Evolutionary conservation across 2,329 filamentous ascomycete species (phyloP).

Genomic region (Aureobasidium melanogenum): DNA sequence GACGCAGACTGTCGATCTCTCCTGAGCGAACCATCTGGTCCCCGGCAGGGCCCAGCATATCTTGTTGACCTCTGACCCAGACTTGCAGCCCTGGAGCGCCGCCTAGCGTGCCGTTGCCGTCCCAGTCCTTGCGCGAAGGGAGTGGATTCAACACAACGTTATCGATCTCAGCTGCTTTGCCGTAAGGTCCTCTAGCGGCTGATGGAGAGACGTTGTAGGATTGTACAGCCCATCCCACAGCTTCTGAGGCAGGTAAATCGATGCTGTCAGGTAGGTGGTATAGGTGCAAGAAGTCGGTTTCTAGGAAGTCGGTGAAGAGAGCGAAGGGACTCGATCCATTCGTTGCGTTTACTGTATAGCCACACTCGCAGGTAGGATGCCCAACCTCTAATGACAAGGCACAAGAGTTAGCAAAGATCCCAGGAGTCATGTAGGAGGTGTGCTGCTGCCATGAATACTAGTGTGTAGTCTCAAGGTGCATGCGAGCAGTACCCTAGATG

Average conservation of each 20-base stretch:
- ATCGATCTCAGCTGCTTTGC: slow-evolving; percentile 50
- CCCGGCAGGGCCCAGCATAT: slow-evolving; percentile 22
- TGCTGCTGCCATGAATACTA: background rate
- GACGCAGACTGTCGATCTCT: slow-evolving; percentile 53
- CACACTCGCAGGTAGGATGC: slow-evolving; percentile 53
- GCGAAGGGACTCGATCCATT: slow-evolving; percentile 27
- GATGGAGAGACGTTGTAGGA: slow-evolving; percentile 55
- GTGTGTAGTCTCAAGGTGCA: background rate
- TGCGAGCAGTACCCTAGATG: background rate
- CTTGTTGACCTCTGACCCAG: slow-evolving; percentile 38
- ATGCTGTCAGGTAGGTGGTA: slow-evolving; percentile 32
- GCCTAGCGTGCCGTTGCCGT: slow-evolving; percentile 36
- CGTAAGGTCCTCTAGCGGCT: slow-evolving; percentile 54
- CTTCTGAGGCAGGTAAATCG: background rate
- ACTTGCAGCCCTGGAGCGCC: slow-evolving; percentile 48
- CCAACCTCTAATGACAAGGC: background rate
- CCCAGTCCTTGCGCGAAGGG: slow-evolving; percentile 33
- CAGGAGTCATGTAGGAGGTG: background rate
- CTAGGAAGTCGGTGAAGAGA: slow-evolving; percentile 60
- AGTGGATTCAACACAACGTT: slow-evolving; percentile 52
- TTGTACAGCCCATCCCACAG: slow-evolving; percentile 57
- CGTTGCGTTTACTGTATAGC: slow-evolving; percentile 52
- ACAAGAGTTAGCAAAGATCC: background rate
- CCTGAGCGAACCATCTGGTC: slow-evolving; percentile 48
- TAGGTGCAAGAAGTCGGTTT: slow-evolving; percentile 61